Conservation (phyloP, 495 filamentous ascomycete species). For the Xylaria grammica region DNA sequence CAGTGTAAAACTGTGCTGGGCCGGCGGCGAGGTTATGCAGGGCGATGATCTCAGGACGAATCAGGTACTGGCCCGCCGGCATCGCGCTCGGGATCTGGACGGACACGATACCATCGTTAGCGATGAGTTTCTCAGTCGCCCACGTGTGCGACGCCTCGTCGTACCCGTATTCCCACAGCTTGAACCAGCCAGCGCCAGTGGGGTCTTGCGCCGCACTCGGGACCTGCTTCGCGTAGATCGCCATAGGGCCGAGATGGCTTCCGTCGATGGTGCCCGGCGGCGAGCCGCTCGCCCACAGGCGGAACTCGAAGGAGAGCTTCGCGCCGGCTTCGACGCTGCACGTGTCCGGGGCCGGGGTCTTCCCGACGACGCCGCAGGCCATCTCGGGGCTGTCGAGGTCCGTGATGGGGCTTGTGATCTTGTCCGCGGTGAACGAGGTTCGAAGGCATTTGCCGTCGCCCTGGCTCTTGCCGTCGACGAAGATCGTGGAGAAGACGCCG, state of each 20-base stretch:
- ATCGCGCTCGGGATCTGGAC: slow-evolving; percentile 62
- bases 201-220: slow-evolving; percentile 41
- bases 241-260: slow-evolving; percentile 67
- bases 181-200: slow-evolving; percentile 74
- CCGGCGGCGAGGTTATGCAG: slow-evolving; percentile 63
- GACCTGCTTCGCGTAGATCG: slow-evolving; percentile 71
- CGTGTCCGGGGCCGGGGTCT: slow-evolving; percentile 31
- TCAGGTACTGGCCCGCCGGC: slow-evolving; percentile 66
- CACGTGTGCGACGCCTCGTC: slow-evolving; percentile 48
- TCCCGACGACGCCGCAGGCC: slow-evolving; percentile 57
- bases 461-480: slow-evolving; percentile 62
- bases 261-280: slow-evolving; percentile 56
- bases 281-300: slow-evolving; percentile 58
- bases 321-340: slow-evolving; percentile 56
- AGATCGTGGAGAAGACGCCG: slow-evolving; percentile 67
- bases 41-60: slow-evolving; percentile 67
- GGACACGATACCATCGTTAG: slow-evolving; percentile 62
- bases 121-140: slow-evolving; percentile 67
- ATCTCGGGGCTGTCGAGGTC: slow-evolving; percentile 56
- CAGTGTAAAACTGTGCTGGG: slow-evolving; percentile 66
- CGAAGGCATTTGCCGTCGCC: slow-evolving; percentile 69
- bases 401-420: slow-evolving; percentile 53
- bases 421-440: slow-evolving; percentile 51
- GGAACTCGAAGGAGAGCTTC: slow-evolving; percentile 64
- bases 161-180: slow-evolving; percentile 69